Percentiles rank a stretch among this genome's conserved stretches.
Conservation (phyloP, 2,329 filamentous ascomycete genomes). For the Aureobasidium sp. region DNA sequence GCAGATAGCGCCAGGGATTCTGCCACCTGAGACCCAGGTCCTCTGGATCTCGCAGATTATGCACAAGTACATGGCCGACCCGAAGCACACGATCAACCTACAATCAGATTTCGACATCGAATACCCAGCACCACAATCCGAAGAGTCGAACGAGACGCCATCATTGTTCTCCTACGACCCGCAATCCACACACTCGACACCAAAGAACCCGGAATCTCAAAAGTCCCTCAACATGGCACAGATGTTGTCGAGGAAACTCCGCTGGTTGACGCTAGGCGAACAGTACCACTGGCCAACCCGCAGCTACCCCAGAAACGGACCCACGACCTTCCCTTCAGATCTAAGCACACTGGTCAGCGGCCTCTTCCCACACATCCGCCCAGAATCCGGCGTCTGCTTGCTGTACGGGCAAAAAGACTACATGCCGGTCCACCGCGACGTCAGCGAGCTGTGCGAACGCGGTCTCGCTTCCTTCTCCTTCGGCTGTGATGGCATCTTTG, state of each 20-base stretch:
- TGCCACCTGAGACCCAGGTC: constrained; percentile 13
- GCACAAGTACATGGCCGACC: constrained; percentile 15
- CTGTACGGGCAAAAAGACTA: constrained; percentile 16
- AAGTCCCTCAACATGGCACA: constrained; percentile 14
- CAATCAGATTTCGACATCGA: constrained; percentile 13
- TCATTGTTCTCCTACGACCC: constrained; percentile 27
- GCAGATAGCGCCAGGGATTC: constrained; percentile 12
- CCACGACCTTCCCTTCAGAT: constrained; percentile 14
- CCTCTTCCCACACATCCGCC: constrained; percentile 15
- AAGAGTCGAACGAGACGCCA: not conserved
- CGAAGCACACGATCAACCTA: constrained; percentile 15
- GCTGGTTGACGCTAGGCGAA: constrained; percentile 16
- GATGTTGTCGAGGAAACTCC: constrained; percentile 15
- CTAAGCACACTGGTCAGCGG: constrained; percentile 8
- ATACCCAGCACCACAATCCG: constrained; percentile 3
- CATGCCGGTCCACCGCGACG: constrained; percentile 18
- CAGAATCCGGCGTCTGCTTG: constrained; percentile 15
- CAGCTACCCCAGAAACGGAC: constrained; percentile 11
- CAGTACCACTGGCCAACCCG: constrained; percentile 18
- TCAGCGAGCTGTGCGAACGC: constrained; percentile 14
- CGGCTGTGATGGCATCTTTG: constrained; percentile 17
- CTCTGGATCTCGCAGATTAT: constrained; percentile 14
- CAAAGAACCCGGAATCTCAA: not conserved
- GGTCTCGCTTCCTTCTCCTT: constrained; percentile 14
- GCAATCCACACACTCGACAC: not conserved